Conservation (phyloP, 495 filamentous ascomycete genomes). For the Trichoderma parareesei region DNA sequence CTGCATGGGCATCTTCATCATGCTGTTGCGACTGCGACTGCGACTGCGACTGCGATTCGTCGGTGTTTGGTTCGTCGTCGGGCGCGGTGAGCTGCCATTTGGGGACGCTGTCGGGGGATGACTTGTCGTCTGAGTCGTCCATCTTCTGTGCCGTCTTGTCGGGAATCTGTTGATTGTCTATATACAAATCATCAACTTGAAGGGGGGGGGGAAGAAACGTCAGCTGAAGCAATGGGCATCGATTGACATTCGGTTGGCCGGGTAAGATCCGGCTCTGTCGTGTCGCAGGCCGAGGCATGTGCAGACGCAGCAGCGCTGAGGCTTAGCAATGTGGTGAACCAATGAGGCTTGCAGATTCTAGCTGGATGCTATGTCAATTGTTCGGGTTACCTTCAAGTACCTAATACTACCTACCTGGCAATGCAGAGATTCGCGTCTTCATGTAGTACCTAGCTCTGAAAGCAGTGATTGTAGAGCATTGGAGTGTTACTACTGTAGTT, state of each 20-base stretch:
- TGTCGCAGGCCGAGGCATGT: neutral
- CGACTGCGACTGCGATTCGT: conserved; percentile 2
- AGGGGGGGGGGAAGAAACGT: neutral
- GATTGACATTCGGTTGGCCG: neutral
- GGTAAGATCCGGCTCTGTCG: conserved; percentile 4
- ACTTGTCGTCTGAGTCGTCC: conserved; percentile 16
- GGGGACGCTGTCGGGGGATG: neutral
- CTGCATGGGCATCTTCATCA: conserved; percentile 16
- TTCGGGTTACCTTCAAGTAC: neutral
- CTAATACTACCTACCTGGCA: too few relatives aligned
- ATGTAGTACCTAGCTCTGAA: too few relatives aligned
- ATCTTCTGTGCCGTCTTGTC: conserved; percentile 10
- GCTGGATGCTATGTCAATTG: neutral
- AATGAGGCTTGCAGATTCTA: neutral
- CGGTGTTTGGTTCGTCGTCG: neutral
- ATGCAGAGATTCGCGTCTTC: too few relatives aligned
- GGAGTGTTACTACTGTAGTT: too few relatives aligned
- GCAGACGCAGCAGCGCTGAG: neutral
- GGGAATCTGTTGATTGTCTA: neutral
- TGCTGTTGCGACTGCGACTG: conserved; percentile 16
- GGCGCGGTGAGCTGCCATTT: conserved; percentile 10
- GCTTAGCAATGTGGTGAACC: neutral
- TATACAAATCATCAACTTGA: neutral
- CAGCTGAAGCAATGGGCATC: neutral
- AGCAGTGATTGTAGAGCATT: too few relatives aligned